Conservation (phyloP, 2,329 filamentous ascomycete genomes). For the Pochonia chlamydosporia region DNA sequence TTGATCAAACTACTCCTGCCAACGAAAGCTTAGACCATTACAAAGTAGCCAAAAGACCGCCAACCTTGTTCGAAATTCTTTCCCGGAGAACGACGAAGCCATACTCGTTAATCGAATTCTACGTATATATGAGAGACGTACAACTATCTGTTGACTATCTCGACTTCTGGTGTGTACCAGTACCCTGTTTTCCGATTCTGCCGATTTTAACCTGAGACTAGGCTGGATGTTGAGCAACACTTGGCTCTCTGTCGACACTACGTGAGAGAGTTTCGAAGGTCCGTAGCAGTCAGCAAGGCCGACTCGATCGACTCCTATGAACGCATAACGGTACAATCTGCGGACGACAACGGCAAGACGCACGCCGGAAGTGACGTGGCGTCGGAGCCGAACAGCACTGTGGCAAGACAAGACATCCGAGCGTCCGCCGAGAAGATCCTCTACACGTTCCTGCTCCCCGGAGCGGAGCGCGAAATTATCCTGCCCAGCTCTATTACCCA, state of each 20-base stretch:
- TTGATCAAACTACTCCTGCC: too few relatives aligned
- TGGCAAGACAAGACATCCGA: slow-evolving; percentile 83
- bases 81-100: slow-evolving; percentile 91
- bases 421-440: slow-evolving; percentile 96
- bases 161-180: too few relatives aligned
- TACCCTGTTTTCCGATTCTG: too few relatives aligned
- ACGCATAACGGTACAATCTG: too few relatives aligned
- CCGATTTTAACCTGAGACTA: too few relatives aligned
- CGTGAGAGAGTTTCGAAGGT: slow-evolving; percentile 88
- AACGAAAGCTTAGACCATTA: too few relatives aligned
- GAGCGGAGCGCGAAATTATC: slow-evolving; percentile 91
- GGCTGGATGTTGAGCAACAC: slow-evolving; percentile 98
- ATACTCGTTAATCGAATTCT: slow-evolving; percentile 96
- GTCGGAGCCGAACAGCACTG: too few relatives aligned
- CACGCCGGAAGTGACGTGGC: too few relatives aligned
- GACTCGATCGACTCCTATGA: slow-evolving; percentile 80
- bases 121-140: slow-evolving; percentile 99
- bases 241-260: slow-evolving; percentile 97
- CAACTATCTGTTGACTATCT: slow-evolving; percentile 96
- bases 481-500: slow-evolving; percentile 82
- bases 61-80: slow-evolving; percentile 91
- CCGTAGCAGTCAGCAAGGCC: slow-evolving; percentile 72
- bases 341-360: too few relatives aligned
- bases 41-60: too few relatives aligned
- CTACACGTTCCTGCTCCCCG: slow-evolving; percentile 93